Percentiles rank a stretch among this genome's conserved stretches.
Conservation (phyloP, 2,329 filamentous ascomycete species). For the Nigrospora oryzae region DNA sequence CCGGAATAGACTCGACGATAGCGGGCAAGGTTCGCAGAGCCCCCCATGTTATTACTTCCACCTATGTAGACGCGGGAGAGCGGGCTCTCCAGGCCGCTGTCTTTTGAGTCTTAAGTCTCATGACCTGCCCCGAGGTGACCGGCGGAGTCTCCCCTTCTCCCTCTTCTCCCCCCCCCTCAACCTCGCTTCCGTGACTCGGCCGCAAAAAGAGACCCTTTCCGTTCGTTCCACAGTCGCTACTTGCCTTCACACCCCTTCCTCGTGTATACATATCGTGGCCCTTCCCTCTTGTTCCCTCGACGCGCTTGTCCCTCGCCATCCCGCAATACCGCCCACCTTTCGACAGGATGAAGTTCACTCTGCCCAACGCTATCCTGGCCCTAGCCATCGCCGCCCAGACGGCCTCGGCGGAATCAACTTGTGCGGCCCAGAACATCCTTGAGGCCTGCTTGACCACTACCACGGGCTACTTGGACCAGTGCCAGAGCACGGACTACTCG, state of each 20-base stretch:
- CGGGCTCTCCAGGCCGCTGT: too few species aligned
- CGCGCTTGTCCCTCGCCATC: background rate
- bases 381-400: conserved; percentile 3
- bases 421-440: conserved; percentile 26
- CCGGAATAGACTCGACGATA: too few species aligned
- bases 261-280: background rate
- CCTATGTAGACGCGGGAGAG: too few species aligned
- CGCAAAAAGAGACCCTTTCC: background rate
- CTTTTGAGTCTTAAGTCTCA: too few species aligned
- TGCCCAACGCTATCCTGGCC: conserved; percentile 17
- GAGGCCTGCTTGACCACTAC: conserved; percentile 26
- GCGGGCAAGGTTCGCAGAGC: too few species aligned
- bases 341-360: conserved; percentile 4
- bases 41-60: too few species aligned
- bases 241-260: background rate
- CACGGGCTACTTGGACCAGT: conserved; percentile 22
- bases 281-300: too few species aligned
- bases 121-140: too few species aligned
- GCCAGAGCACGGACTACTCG: conserved; percentile 22
- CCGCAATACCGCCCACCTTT: background rate
- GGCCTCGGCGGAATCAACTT: conserved; percentile 14
- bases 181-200: too few species aligned
- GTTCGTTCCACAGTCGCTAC: background rate
- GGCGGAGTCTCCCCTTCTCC: too few species aligned
- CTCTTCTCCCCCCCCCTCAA: too few species aligned